Percentiles rank a stretch among this genome's conserved stretches.
phyloP scores from a whole-genome alignment of 352 stramenopile species.

The Phytophthora parvispora region DNA sequence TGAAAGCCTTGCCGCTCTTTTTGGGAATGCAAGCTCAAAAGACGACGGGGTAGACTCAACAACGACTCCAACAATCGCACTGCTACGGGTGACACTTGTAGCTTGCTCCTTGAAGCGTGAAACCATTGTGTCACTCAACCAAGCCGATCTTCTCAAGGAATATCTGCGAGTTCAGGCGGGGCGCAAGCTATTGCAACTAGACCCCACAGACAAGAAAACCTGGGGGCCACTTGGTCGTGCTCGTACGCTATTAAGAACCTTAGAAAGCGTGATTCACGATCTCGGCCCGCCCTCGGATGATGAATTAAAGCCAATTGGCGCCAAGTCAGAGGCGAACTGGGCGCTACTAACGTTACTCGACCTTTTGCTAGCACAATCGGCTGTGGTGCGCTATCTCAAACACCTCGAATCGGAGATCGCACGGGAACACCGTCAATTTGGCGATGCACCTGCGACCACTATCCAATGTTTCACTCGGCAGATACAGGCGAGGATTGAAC shows the following conservation, averaged over 20 bases:
- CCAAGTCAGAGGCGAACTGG: constrained; percentile 1
- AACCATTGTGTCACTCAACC: constrained; percentile 23
- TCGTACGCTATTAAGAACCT: constrained; percentile 26
- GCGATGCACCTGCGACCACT: constrained; percentile 28
- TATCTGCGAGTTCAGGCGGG: constrained; percentile 42
- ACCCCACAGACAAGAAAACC: constrained; percentile 31
- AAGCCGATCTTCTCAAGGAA: constrained; percentile 47
- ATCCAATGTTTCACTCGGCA: constrained; percentile 66
- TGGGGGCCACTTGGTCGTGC: constrained; percentile 33
- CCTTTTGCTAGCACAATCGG: constrained; percentile 35
- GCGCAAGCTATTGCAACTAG: constrained; percentile 43
- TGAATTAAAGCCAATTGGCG: not conserved
- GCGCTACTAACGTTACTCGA: constrained; percentile 28
- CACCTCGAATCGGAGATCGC: constrained; percentile 43
- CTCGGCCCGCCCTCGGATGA: constrained; percentile 10
- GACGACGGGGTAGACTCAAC: not conserved
- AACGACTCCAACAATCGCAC: constrained; percentile 10
- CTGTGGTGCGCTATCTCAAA: constrained; percentile 67
- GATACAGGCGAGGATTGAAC: constrained; percentile 25
- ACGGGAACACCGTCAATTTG: constrained; percentile 27
- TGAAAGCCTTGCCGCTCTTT: constrained; percentile 14
- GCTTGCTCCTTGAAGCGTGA: constrained; percentile 54
- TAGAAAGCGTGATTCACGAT: not conserved
- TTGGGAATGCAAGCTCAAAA: constrained; percentile 5
- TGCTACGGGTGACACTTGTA: constrained; percentile 42